Percentiles rank a stretch among this genome's conserved stretches.
Evolutionary conservation across 305 asterid genomes (phyloP).

Genomic region (Fraxinus sp.): DNA sequence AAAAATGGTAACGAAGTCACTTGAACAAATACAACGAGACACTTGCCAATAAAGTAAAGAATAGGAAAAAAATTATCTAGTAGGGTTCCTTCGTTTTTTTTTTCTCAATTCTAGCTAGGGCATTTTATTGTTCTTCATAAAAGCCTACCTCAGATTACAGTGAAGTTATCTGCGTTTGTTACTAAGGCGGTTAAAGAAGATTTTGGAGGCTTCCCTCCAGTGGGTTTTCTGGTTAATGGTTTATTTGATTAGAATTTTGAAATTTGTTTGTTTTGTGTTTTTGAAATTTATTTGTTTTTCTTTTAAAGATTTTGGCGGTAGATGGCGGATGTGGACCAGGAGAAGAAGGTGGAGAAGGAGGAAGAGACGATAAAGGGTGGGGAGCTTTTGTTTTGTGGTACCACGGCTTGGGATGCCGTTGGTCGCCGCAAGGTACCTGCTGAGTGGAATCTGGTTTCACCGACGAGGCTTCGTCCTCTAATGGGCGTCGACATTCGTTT

Average conservation of each 20-base stretch:
- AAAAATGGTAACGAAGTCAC: not conserved
- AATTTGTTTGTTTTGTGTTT: not conserved
- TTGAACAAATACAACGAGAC: not conserved
- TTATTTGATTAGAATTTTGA: not conserved
- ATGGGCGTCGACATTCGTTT: conserved; percentile 74
- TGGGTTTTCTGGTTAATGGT: conserved; percentile 35
- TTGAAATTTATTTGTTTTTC: conserved; percentile 22
- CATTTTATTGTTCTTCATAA: not conserved
- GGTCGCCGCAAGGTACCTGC: conserved; percentile 69
- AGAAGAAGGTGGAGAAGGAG: conserved; percentile 45
- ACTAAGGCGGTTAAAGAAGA: not conserved
- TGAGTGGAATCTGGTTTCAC: conserved; percentile 79
- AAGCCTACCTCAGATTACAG: conserved; percentile 39
- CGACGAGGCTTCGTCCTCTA: conserved; percentile 84
- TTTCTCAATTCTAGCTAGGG: conserved; percentile 22
- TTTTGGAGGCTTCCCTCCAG: conserved; percentile 1
- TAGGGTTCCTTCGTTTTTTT: conserved; percentile 47
- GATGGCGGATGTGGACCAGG: conserved; percentile 63
- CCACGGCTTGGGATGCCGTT: conserved; percentile 79
- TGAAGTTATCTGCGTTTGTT: not conserved
- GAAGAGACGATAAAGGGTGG: conserved; percentile 61
- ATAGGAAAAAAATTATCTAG: conserved; percentile 25
- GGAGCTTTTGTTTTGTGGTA: conserved; percentile 87
- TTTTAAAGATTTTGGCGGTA: conserved; percentile 35
- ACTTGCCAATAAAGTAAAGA: conserved; percentile 12